phyloP scores from a whole-genome alignment of 2,329 filamentous ascomycete genomes.

The Ceratocystis huliohia region DNA sequence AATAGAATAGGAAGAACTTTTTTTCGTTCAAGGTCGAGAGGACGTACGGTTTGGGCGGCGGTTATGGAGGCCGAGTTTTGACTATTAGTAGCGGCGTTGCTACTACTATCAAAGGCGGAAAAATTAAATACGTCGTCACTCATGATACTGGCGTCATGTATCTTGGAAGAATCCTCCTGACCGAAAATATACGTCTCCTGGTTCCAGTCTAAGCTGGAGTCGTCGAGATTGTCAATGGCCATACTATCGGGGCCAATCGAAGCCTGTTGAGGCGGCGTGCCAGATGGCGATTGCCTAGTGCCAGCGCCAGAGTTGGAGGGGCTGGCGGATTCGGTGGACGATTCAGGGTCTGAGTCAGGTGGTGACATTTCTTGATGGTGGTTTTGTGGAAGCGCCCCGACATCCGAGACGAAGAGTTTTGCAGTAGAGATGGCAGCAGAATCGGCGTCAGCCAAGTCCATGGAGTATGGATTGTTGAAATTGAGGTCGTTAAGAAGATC shows the following conservation, averaged over 20 bases:
- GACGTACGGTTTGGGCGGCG: slow-evolving; percentile 17
- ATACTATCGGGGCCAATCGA: slow-evolving; percentile 9
- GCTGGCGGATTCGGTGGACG: slow-evolving; percentile 18
- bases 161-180: slow-evolving; percentile 14
- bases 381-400: slow-evolving; percentile 14
- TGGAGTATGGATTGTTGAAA: slow-evolving; percentile 19
- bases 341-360: slow-evolving; percentile 20
- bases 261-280: slow-evolving; percentile 18
- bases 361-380: slow-evolving; percentile 20
- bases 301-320: slow-evolving; percentile 19
- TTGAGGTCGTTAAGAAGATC: slow-evolving; percentile 16
- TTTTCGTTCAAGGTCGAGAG: neutral
- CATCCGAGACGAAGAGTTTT: slow-evolving; percentile 17
- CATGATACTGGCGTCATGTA: slow-evolving; percentile 17
- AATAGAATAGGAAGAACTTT: neutral
- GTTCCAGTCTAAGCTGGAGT: slow-evolving; percentile 16
- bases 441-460: slow-evolving; percentile 11
- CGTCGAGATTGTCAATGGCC: slow-evolving; percentile 16
- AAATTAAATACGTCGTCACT: slow-evolving; percentile 20
- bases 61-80: slow-evolving; percentile 5
- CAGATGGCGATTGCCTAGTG: slow-evolving; percentile 18
- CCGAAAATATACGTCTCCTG: slow-evolving; percentile 16
- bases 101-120: slow-evolving; percentile 18
- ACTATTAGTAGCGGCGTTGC: neutral
- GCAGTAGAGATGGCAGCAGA: slow-evolving; percentile 7